Evolutionary conservation across 2,329 filamentous ascomycete species (phyloP).

Genomic region (Sporothrix protearum): DNA sequence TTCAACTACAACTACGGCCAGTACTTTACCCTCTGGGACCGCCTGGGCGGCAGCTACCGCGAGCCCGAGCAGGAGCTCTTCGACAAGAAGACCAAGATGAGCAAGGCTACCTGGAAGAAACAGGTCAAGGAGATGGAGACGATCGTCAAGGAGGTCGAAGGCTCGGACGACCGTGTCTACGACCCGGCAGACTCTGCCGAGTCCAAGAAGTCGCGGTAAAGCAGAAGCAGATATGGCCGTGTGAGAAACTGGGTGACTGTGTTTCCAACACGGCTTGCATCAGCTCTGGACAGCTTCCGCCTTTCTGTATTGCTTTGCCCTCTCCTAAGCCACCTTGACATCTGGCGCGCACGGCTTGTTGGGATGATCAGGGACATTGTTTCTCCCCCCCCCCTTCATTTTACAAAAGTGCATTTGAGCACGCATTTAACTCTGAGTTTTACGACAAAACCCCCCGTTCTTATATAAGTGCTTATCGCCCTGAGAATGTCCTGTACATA

Average conservation of each 20-base stretch:
- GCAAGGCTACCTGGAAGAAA: slow-evolving; percentile 70
- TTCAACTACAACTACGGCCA: slow-evolving; percentile 94
- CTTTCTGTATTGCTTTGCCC: too few relatives aligned
- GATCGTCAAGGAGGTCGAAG: slow-evolving; percentile 69
- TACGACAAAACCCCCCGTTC: slow-evolving; percentile 11
- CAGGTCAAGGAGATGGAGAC: slow-evolving; percentile 73
- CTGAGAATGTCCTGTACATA: slow-evolving; percentile 24
- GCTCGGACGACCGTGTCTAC: slow-evolving; percentile 52
- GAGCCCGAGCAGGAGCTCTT: slow-evolving; percentile 84
- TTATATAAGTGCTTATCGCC: slow-evolving; percentile 4
- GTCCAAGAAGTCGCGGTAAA: slow-evolving; percentile 44
- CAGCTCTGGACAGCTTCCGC: too few relatives aligned
- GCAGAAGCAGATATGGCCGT: neutral
- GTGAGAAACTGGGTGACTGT: neutral
- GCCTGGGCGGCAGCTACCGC: slow-evolving; percentile 80
- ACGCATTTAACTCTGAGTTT: neutral
- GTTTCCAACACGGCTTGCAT: neutral
- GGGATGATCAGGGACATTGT: neutral
- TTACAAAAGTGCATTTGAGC: neutral
- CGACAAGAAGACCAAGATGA: slow-evolving; percentile 80
- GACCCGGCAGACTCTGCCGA: slow-evolving; percentile 31
- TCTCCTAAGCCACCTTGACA: neutral
- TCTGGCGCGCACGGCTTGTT: too few relatives aligned
- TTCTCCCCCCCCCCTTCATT: neutral
- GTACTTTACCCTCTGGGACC: slow-evolving; percentile 89